Evolutionary conservation across 805 yeast species (phyloP).

Genomic region (Cephaloascus albidus): DNA sequence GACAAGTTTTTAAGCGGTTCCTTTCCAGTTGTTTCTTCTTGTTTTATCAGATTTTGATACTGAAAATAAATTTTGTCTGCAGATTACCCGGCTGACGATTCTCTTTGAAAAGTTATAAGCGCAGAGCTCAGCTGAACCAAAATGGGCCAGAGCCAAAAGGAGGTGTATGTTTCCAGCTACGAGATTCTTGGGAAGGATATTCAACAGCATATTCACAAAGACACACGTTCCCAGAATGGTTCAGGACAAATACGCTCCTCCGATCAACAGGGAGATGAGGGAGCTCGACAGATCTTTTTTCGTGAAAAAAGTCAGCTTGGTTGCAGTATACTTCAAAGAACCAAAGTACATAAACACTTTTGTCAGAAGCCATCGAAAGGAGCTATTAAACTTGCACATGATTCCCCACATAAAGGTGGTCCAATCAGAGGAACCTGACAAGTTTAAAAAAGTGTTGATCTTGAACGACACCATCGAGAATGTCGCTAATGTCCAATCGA

Average conservation of each 20-base stretch:
- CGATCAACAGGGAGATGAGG: slow-evolving; percentile 56
- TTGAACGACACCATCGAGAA: slow-evolving; percentile 41
- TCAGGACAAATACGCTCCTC: slow-evolving; percentile 44
- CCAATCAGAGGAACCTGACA: slow-evolving; percentile 9
- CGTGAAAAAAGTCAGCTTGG: slow-evolving; percentile 42
- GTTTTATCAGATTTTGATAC: too few relatives aligned
- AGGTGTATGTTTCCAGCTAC: too few relatives aligned
- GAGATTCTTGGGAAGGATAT: too few relatives aligned
- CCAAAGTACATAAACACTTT: slow-evolving; percentile 53
- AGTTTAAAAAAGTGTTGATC: slow-evolving; percentile 43
- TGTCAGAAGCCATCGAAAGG: slow-evolving; percentile 46
- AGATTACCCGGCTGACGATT: too few relatives aligned
- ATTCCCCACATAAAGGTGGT: slow-evolving; percentile 57
- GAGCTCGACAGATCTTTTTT: slow-evolving; percentile 62
- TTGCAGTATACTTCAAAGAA: slow-evolving; percentile 63
- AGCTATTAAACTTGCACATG: slow-evolving; percentile 62
- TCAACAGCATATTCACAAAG: too few relatives aligned
- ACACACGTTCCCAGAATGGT: too few relatives aligned
- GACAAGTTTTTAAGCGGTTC: too few relatives aligned
- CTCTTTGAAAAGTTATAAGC: too few relatives aligned
- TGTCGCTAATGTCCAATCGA: slow-evolving; percentile 22
- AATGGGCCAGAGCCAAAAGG: too few relatives aligned
- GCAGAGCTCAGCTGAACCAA: too few relatives aligned
- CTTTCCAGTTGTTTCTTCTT: too few relatives aligned
- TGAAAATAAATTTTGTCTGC: too few relatives aligned